Percentiles rank a stretch among this genome's conserved stretches.
Evolutionary conservation across 1,284 basidiomycete species (phyloP).

Genomic region (Pseudozyma sp.): DNA sequence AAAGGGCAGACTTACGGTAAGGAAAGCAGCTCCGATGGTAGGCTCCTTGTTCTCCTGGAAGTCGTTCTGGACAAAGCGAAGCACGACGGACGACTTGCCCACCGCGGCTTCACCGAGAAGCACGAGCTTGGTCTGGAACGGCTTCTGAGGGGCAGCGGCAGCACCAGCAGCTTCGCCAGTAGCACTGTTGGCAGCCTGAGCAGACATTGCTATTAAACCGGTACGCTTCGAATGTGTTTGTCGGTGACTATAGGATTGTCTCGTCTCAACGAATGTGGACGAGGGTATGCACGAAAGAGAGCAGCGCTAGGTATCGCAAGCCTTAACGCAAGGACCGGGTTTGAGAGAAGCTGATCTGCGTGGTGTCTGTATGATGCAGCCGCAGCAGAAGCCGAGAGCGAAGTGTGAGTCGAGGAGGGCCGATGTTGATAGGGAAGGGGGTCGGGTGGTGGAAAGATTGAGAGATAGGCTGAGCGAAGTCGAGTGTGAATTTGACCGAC

Average conservation of each 20-base stretch:
- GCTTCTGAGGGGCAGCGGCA: constrained; percentile 55
- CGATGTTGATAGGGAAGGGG: too few species aligned
- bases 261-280: neutral
- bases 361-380: too few species aligned
- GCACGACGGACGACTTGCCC: constrained; percentile 98
- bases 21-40: constrained; percentile 94
- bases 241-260: neutral
- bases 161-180: constrained; percentile 19
- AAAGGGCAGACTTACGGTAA: constrained; percentile 52
- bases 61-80: constrained; percentile 95
- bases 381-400: too few species aligned
- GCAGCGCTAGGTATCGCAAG: constrained; percentile 2
- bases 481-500: constrained; percentile 1
- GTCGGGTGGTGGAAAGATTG: neutral
- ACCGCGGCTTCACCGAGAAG: constrained; percentile 87
- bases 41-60: constrained; percentile 97
- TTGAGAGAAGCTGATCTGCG: too few species aligned
- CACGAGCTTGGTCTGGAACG: constrained; percentile 68
- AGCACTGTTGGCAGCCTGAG: constrained; percentile 19
- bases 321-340: neutral
- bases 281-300: neutral
- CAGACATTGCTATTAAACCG: constrained; percentile 18
- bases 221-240: neutral
- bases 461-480: neutral
- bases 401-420: too few species aligned